These are phyloP conservation scores for Talaromyces stipitatus DNA, from an alignment of 495 filamentous ascomycete species.

Conservation along the genomic window DNA sequence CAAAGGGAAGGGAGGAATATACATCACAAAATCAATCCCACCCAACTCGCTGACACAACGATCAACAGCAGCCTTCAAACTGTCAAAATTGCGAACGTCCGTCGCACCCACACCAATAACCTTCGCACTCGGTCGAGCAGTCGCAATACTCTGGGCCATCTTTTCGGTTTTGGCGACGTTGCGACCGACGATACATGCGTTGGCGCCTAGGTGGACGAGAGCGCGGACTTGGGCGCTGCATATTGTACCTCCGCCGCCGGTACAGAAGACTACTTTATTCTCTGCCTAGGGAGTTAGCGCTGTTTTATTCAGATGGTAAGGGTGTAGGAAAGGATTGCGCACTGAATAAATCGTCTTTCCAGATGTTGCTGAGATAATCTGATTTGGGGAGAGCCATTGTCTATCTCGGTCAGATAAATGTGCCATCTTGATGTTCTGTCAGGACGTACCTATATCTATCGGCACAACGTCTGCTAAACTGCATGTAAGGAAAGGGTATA, in stretches of 20 bases:
- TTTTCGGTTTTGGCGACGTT: constrained; percentile 82
- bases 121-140: constrained; percentile 64
- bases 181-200: constrained; percentile 89
- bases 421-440: no score
- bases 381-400: constrained; percentile 54
- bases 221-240: constrained; percentile 90
- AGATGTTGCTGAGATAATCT: constrained; percentile 71
- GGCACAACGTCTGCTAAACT: no score
- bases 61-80: constrained; percentile 64
- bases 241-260: constrained; percentile 88
- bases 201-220: constrained; percentile 81
- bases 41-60: constrained; percentile 76
- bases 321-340: background rate
- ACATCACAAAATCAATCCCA: constrained; percentile 91
- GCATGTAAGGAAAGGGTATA: background rate
- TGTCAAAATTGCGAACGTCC: constrained; percentile 71
- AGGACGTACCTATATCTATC: no score
- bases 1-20: constrained; percentile 7
- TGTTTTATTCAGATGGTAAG: background rate
- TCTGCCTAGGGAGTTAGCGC: constrained; percentile 33
- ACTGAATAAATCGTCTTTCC: constrained; percentile 85
- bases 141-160: constrained; percentile 72
- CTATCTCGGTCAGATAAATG: background rate
- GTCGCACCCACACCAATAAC: constrained; percentile 79
- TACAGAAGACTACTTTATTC: constrained; percentile 91